phyloP scores from a whole-genome alignment of 2,329 filamentous ascomycete genomes.

The Phoma sp. region DNA sequence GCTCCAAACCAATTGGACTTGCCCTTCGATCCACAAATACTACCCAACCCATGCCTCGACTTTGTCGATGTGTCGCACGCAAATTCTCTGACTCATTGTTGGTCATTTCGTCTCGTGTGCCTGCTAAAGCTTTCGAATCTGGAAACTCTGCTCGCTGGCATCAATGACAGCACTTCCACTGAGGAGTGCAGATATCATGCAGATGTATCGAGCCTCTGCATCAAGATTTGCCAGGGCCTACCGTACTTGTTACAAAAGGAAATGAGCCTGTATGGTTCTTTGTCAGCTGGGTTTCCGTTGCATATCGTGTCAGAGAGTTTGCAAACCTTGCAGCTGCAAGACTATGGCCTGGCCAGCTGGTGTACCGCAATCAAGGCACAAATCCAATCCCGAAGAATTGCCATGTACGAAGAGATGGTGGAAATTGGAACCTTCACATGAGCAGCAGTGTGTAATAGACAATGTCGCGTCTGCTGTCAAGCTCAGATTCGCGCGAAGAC shows the following conservation, averaged over 20 bases:
- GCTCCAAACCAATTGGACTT: neutral
- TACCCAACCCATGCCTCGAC: constrained; percentile 1
- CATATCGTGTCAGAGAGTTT: constrained; percentile 8
- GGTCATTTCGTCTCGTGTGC: constrained; percentile 1
- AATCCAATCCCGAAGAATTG: neutral
- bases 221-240: constrained; percentile 1
- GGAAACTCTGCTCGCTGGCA: neutral
- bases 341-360: neutral
- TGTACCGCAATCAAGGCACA: neutral
- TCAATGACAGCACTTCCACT: neutral
- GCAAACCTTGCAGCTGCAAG: neutral
- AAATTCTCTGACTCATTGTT: constrained; percentile 6
- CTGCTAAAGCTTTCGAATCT: neutral
- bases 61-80: constrained; percentile 7
- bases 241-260: constrained; percentile 3
- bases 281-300: constrained; percentile 5
- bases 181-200: neutral
- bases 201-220: neutral
- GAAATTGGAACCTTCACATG: neutral
- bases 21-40: neutral
- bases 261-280: constrained; percentile 10
- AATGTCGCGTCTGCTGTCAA: neutral
- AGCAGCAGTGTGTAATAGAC: neutral
- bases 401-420: constrained; percentile 1
- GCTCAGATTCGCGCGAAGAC: too few species aligned